Base-by-base conservation (phyloP, 805 yeast genomes). In the Lipomyces yamanashiensis region DNA sequence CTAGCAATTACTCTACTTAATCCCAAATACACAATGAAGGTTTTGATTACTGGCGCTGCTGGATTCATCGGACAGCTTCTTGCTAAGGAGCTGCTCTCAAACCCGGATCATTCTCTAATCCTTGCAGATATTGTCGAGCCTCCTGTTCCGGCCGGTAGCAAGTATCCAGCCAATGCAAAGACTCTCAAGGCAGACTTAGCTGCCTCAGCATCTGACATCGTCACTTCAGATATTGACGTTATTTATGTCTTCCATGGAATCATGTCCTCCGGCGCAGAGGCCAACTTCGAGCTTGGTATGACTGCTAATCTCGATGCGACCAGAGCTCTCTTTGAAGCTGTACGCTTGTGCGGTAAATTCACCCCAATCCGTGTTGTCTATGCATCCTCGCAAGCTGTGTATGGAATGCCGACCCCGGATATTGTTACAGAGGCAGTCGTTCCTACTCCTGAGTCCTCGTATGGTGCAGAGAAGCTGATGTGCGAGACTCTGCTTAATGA, bases 261-360 rank as follows among this genome's bases (percentile, higher is more conserved):
- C 59, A 70, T 70, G 73, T 70, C 73, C 5, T 66, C 71, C 15
- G 73, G 73, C 15, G 55, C 73, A 7, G 73, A 71, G 58, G 66
- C 60, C 41, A 61, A 71, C 54, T 71, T 70, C 44, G 71, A 68
- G 55, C 69, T 71, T 17, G 73, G 73, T 13, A 62, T 70, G 65
- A 49, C 58, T 7, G 73, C 67, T 28, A 71, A 71, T 41, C 49
- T 71, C 34, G 72, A 70, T 44, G 63, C 73, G 12, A 70, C 72
- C 6, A 51, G 72, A 13, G 57, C 61, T 15, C 61, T 71, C 17
- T 57, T 71, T n/a, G 72, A 71, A 13, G 60, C 48, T 34, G 10
- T 70, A 21, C 58, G 72, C 13, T 52, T 47, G 7, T 23, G 57
- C 28, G 57, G 57, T 17, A 62, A 41, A 23, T 23, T 41, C 4